A percentile compares a stretch with the other conserved stretches of the same genome.
phyloP scores from a whole-genome alignment of 768 basidiomycete species.

The Lentinula raphanica region DNA sequence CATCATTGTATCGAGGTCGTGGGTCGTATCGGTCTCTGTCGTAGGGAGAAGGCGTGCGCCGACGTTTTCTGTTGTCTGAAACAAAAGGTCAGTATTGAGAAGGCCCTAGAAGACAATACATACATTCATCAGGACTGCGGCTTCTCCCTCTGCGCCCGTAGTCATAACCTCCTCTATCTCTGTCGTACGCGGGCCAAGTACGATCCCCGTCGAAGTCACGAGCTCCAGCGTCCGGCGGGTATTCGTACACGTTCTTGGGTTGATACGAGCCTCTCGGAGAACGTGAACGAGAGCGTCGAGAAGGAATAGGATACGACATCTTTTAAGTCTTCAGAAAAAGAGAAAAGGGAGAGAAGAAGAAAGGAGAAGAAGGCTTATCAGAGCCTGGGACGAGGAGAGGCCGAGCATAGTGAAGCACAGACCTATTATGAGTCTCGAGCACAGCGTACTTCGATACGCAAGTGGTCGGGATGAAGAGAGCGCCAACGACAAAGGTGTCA shows the following conservation, averaged over 20 bases:
- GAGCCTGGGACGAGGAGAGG: conserved; percentile 67
- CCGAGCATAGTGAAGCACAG: conserved; percentile 91
- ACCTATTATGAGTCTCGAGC: conserved; percentile 73
- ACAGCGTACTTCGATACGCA: conserved; percentile 41
- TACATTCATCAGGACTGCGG: conserved; percentile 78
- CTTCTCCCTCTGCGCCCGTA: conserved; percentile 69
- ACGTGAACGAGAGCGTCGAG: conserved; percentile 79
- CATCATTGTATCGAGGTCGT: conserved; percentile 75
- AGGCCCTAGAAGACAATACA: conserved; percentile 12
- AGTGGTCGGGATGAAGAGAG: conserved; percentile 32
- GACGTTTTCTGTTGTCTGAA: conserved; percentile 65
- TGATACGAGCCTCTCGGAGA: conserved; percentile 63
- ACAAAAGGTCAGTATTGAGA: conserved; percentile 8
- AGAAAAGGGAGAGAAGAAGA: conserved; percentile 49
- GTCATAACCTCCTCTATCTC: conserved; percentile 66
- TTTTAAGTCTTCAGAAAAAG: conserved; percentile 35
- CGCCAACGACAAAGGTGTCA: not conserved
- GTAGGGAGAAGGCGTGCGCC: conserved; percentile 75
- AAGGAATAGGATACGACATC: conserved; percentile 77
- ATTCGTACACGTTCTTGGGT: conserved; percentile 51
- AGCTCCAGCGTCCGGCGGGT: conserved; percentile 50
- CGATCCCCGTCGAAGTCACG: conserved; percentile 71
- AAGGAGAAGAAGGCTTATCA: conserved; percentile 55
- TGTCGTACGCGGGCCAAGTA: conserved; percentile 58
- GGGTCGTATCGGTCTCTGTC: conserved; percentile 82